phyloP scores from a whole-genome alignment of 2,329 filamentous ascomycete species.

The Rhynchosporium graminicola region DNA sequence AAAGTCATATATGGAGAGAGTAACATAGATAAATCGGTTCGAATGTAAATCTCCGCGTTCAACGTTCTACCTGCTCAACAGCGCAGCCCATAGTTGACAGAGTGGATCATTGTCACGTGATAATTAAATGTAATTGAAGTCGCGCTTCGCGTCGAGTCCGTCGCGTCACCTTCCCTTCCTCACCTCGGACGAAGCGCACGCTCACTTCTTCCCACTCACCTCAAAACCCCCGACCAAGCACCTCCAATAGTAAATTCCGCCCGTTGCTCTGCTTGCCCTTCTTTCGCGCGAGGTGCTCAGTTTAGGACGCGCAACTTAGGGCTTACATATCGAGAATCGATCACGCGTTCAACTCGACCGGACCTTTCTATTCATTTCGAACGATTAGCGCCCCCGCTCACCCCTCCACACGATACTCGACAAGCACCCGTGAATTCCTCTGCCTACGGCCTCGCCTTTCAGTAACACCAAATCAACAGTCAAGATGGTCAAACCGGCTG shows the following conservation, averaged over 20 bases:
- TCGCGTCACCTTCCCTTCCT: not conserved
- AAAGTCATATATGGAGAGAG: too few relatives aligned
- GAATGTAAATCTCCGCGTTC: too few relatives aligned
- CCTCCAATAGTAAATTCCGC: not conserved
- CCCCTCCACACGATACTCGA: not conserved
- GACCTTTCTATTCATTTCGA: not conserved
- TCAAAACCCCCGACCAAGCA: not conserved
- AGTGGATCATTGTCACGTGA: not conserved
- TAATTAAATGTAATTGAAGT: not conserved
- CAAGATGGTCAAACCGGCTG: constrained; percentile 40
- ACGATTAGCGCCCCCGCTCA: constrained; percentile 6
- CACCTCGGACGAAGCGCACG: not conserved
- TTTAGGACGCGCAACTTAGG: constrained; percentile 1
- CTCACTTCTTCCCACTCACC: not conserved
- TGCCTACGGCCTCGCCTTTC: not conserved
- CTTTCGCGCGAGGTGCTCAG: not conserved
- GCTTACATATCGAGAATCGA: not conserved
- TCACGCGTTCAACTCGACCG: not conserved
- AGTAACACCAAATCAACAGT: not conserved
- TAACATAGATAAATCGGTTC: too few relatives aligned
- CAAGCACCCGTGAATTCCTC: not conserved
- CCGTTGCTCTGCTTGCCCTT: not conserved
- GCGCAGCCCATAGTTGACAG: too few relatives aligned
- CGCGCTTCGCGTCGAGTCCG: not conserved
- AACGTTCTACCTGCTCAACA: too few relatives aligned